Conservation (phyloP, 257 asterid species). For the Haberlea rhodopensis region DNA sequence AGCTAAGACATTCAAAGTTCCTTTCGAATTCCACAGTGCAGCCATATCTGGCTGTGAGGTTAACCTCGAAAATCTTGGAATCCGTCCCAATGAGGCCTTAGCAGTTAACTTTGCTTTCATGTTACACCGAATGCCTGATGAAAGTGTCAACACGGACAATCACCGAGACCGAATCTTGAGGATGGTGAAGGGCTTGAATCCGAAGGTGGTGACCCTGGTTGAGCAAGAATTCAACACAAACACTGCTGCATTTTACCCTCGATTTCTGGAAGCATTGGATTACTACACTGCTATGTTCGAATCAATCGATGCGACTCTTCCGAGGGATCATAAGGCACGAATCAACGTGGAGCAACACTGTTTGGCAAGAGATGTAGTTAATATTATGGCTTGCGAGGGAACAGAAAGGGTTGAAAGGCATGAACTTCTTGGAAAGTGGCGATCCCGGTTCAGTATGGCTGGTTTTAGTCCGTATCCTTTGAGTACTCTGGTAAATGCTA, state of each 20-base stretch:
- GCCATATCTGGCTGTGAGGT: slow-evolving; percentile 41
- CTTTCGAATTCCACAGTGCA: slow-evolving; percentile 62
- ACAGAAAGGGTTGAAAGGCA: slow-evolving; percentile 76
- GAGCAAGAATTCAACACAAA: slow-evolving; percentile 87
- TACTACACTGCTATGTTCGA: slow-evolving; percentile 81
- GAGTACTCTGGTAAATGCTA: slow-evolving; percentile 66
- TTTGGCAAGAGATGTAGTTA: slow-evolving; percentile 73
- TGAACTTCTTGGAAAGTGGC: slow-evolving; percentile 79
- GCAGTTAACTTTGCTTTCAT: slow-evolving; percentile 84
- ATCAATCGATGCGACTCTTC: slow-evolving; percentile 67
- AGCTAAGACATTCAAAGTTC: slow-evolving; percentile 63
- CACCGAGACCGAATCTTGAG: slow-evolving; percentile 67
- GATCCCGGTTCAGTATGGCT: slow-evolving; percentile 71
- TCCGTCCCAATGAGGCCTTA: slow-evolving; percentile 56
- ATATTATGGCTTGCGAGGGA: slow-evolving; percentile 83
- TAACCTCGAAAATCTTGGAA: slow-evolving; percentile 36
- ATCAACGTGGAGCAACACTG: slow-evolving; percentile 84
- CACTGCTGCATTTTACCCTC: slow-evolving; percentile 74
- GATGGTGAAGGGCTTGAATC: slow-evolving; percentile 60
- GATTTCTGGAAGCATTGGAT: slow-evolving; percentile 72
- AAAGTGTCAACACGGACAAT: slow-evolving; percentile 75
- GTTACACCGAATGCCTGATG: slow-evolving; percentile 77
- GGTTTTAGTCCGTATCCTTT: slow-evolving; percentile 71
- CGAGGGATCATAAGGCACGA: slow-evolving; percentile 63
- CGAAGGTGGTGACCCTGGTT: slow-evolving; percentile 83